Evolutionary conservation across 208 protist species (phyloP), one percentile per base, ranked within the genome.

Genomic region (Acanthamoeba castellanii): DNA sequence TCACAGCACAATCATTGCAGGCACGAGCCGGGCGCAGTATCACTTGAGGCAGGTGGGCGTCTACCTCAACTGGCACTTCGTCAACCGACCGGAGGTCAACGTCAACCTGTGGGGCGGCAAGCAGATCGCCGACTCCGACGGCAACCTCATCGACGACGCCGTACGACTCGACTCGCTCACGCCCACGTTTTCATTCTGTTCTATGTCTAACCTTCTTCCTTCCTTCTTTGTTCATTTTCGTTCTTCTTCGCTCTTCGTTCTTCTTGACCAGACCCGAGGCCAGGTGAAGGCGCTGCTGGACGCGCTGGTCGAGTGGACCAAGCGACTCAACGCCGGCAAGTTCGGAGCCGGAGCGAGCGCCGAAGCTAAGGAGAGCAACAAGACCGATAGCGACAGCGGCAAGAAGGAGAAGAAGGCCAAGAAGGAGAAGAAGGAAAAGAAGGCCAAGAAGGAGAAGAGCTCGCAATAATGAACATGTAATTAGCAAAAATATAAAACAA

Each of bases 11-110:
- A 47, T 14, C 13, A 20, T 57, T 57, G 2, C 70, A 45, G 70
- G 70, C 27, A 45, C 70, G 13, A 78, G 70, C 70, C 30, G 70
- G 2, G 25, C 70, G 70, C 70, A 78, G 70, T 78, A 78, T 14
- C 70, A 78, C 37, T 27, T 78, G 70, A 78, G 70, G 70, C 70
- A 78, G 70, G 70, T 78, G 70, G 66, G n/a, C 25, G 66, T 74
- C n/a, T 74, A 30, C 25, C 66, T 74, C 66, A 74, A 74, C 66
- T 74, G 66, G 66, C 66, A 74, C 66, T 37, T 74, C 11, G 25
- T 74, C 8, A 74, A 74, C 32, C 66, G 32, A 22, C 66, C 66
- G 8, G 66, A 74, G 66, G 66, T 74, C 14, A 74, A 74, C 66
- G 66, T 74, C 66, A 74, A 74, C 66, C 66, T 74, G 25, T 74